Evolutionary conservation across 1,284 basidiomycete species (phyloP), one percentile per base, ranked within the genome.

Genomic region (Ganoderma boninense): DNA sequence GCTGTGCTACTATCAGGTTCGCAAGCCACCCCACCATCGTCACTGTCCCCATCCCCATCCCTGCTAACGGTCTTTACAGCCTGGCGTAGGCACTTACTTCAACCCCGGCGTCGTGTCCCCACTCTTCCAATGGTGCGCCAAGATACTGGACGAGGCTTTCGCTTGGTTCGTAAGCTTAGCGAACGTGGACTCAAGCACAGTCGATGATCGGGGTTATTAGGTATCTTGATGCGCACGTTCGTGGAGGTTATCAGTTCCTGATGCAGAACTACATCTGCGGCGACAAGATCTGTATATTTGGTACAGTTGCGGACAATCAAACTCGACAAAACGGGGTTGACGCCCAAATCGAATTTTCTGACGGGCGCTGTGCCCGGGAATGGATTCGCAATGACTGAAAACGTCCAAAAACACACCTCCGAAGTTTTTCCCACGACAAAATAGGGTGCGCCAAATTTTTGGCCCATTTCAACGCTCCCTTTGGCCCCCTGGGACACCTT

Each of bases 221-320:
- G 81, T 85, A 87, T 72, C 78, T 88, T 10, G 82, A 86, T 69
- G 81, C 81, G 13, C 87, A 90, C 77, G 85, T 89, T 68, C 87
- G 85, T 82, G 88, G 83, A 61, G 90, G 90, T 0, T 92, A 92
- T 75, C 81, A 84, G 67, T 92, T 90, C 74, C 78, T 92, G 54
- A 90, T 90, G 87, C 85, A 90, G 76, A 91, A 89, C 74, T 89
- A 87, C 72, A 77, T 79, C 20, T 76, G 78, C 23, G 85, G 83
- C 11, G 85, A 89, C 74, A 85, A 82, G 68, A 88, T 89, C 38
- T 87, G 84, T 74, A 82, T 89, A 23, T 89, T 89, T 74, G 84
- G 85, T 72, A 84, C 83, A 43, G 42, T 43, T 13, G n/a, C n/a
- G n/a, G n/a, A n/a, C n/a, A n/a, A n/a, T n/a, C n/a, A n/a, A n/a